Base-by-base conservation (phyloP, 768 basidiomycete genomes). In the Dioszegia hungarica region DNA sequence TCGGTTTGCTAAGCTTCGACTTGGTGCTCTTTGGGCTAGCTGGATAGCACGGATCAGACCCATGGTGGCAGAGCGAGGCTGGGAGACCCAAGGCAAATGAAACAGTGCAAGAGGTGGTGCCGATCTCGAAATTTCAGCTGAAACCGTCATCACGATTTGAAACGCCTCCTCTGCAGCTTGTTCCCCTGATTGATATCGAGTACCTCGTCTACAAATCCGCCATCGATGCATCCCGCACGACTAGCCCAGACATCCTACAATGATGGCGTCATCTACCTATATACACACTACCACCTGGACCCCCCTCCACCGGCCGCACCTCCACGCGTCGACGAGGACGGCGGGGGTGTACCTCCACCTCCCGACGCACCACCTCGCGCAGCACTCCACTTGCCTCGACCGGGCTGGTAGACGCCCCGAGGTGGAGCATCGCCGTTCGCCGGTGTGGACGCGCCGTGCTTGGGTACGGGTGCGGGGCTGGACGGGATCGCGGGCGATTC, bases 351-450 rank as follows among this genome's bases (percentile, higher is more conserved):
- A n/a, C n/a, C n/a, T n/a, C n/a, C 49, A 27, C 49, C 49, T 14
- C 46, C 56, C 17, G 33, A 25, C 14, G 39, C 47, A 1, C 56
- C 56, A 29, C 56, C 46, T 24, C 56, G 27, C 9, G 44, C 34
- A 2, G 46, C 41, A 29, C 25, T 48, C 28, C 64, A 65, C 19
- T 59, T 53, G 45, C 62, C 41, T 54, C 54, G 37, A 41, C 58
- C 46, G 12, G 54, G 56, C 38, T 46, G 53, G 47, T 31, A 57
- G 20, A 44, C 63, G 25, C 50, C 65, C 28, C 39, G 2, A 9
- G 41, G 12, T 4, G 64, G 48, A 10, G 59, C 53, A 25, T 59
- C 61, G 43, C 57, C 60, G 19, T 45, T 41, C 24, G 69, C 40
- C 22, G 56, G 37, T 36, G 57, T n/a, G n/a, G n/a, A n/a, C n/a